Evolutionary conservation across 768 basidiomycete species (phyloP).

Genomic region (Tylopilus balloui): DNA sequence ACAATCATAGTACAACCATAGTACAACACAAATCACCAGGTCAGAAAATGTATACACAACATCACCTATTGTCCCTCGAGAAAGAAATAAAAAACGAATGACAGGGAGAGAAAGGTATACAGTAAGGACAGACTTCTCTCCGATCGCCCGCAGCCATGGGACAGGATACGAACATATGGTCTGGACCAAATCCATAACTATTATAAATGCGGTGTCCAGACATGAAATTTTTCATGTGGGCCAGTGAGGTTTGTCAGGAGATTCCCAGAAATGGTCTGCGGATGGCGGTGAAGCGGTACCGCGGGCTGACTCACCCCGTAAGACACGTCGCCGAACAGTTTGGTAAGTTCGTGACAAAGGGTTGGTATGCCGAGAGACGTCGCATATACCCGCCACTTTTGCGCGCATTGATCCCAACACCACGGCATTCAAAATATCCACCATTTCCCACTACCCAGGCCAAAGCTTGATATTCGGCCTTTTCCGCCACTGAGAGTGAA

Average conservation of each 20-base stretch:
- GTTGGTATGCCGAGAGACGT: conserved; percentile 8
- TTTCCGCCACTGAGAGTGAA: conserved; percentile 18
- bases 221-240: conserved; percentile 7
- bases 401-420: background rate
- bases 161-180: conserved; percentile 16
- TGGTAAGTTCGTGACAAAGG: conserved; percentile 3
- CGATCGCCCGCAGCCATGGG: conserved; percentile 6
- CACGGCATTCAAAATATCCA: conserved; percentile 25
- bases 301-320: conserved; percentile 24
- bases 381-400: conserved; percentile 4
- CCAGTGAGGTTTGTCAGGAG: conserved; percentile 4
- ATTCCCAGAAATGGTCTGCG: conserved; percentile 5
- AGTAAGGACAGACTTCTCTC: conserved; percentile 13
- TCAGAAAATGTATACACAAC: conserved; percentile 9
- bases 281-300: conserved; percentile 2
- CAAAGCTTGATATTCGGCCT: conserved; percentile 22
- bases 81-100: conserved; percentile 10
- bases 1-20: conserved; percentile 11
- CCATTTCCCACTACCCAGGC: conserved; percentile 31
- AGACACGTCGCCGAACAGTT: conserved; percentile 3
- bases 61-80: conserved; percentile 11
- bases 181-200: conserved; percentile 24
- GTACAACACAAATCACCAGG: conserved; percentile 10
- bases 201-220: conserved; percentile 10
- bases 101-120: background rate